Base-by-base conservation (phyloP, 2,329 filamentous ascomycete genomes). In the Claviceps sp. region DNA sequence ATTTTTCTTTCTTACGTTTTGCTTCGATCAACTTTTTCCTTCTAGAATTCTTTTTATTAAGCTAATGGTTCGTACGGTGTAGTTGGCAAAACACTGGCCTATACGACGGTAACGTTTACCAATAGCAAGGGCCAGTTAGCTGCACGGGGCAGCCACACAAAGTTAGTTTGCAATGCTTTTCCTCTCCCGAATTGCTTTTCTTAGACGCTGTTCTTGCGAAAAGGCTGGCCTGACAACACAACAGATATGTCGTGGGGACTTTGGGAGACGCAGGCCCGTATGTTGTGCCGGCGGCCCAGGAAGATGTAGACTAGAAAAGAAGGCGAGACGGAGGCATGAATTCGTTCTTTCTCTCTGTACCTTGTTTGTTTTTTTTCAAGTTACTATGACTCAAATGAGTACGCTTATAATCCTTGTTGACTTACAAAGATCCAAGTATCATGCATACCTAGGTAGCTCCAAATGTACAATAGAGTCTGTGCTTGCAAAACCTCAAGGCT, bases 61-160 rank as follows among this genome's bases (percentile, higher is more conserved):
- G 29, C 29, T 34, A 11, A 34, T 34, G 29, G 29, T 34, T 13
- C 7, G n/a, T n/a, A n/a, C n/a, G n/a, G n/a, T 17, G 13, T 34
- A 82, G 79, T 84, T 57, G 80, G 80, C n/a, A 80, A 77, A 56
- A 83, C 76, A 0, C 63, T 84, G 5, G 81, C 80, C 5, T 84
- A 73, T 57, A 84, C 81, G 0, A 75, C 73, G 0, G 69, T 84
- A 16, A 72, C 73, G 0, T 84, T 84, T 55, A 73, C 66, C 50
- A 82, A 83, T 55, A 66, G 65, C 49, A 75, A 79, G 54, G 79
- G 79, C 5, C 73, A 83, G 44, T 61, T 83, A 4, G 75, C 78
- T 11, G 80, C 80, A 0, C 67, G 80, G 46, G 80, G 80, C 44
- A 83, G 79, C 56, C 80, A 84, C 60, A 84, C 80, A 14, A 84